phyloP scores from a whole-genome alignment of 306 rosid genomes.

The Ormosia emarginata region DNA sequence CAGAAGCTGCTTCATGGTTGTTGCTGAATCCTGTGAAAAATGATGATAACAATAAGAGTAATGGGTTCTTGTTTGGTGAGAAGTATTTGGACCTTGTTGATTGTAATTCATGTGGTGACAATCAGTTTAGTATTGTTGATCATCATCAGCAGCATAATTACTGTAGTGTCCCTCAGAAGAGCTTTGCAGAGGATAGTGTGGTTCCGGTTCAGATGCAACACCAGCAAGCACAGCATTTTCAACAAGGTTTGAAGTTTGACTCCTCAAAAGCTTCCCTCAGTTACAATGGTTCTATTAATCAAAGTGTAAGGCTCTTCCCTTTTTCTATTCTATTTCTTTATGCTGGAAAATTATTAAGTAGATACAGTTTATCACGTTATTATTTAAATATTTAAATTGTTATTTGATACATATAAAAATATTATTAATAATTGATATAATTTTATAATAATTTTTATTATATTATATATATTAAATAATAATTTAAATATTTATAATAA shows the following conservation, averaged over 20 bases:
- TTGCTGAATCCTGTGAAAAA: constrained; percentile 49
- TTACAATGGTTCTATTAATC: constrained; percentile 41
- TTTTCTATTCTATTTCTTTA: too few relatives aligned
- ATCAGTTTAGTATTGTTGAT: constrained; percentile 19
- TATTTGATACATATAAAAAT: too few relatives aligned
- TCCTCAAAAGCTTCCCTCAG: constrained; percentile 38
- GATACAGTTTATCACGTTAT: too few relatives aligned
- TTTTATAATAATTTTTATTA: too few relatives aligned
- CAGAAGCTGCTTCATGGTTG: constrained; percentile 79
- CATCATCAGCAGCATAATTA: constrained; percentile 12
- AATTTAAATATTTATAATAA: too few relatives aligned
- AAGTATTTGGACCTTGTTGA: not conserved
- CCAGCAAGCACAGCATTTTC: constrained; percentile 34
- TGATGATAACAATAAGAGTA: not conserved
- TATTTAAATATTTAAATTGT: too few relatives aligned
- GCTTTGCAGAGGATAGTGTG: constrained; percentile 43
- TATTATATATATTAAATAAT: too few relatives aligned
- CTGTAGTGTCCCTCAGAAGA: constrained; percentile 11
- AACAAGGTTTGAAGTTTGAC: constrained; percentile 41
- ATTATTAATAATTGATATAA: too few relatives aligned
- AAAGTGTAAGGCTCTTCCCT: constrained; percentile 34
- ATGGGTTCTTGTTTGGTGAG: constrained; percentile 46
- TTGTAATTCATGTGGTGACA: too few relatives aligned
- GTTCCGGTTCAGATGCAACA: constrained; percentile 34
- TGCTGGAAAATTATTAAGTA: too few relatives aligned